Conservation (phyloP, 2,329 filamentous ascomycete species). For the Aureobasidium sp. region DNA sequence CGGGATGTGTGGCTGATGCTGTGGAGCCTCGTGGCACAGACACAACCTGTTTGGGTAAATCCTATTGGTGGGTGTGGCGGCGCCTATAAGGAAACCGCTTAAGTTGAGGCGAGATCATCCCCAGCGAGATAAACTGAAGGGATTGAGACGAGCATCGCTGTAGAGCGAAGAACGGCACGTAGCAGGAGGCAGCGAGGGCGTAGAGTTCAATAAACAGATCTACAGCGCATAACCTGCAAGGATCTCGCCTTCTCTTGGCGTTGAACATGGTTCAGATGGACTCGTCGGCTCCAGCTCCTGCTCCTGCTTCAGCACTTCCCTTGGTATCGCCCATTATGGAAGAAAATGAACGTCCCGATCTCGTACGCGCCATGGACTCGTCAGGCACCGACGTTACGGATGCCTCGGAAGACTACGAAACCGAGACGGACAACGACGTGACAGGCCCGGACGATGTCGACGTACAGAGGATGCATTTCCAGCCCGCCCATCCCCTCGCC, state of each 20-base stretch:
- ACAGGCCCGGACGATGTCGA: constrained; percentile 7
- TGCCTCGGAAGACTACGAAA: constrained; percentile 17
- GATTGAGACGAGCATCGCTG: neutral
- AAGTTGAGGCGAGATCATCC: neutral
- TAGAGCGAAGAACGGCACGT: neutral
- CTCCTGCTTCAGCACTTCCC: neutral
- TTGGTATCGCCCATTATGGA: constrained; percentile 27
- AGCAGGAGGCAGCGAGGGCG: neutral
- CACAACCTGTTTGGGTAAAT: neutral
- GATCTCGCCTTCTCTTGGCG: constrained; percentile 2
- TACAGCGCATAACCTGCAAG: neutral
- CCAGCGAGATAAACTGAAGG: neutral
- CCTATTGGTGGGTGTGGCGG: neutral
- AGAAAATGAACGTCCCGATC: constrained; percentile 26
- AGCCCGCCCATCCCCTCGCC: neutral
- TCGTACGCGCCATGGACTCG: constrained; percentile 27
- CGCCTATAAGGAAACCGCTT: constrained; percentile 3
- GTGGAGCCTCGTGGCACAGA: neutral
- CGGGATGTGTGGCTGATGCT: neutral
- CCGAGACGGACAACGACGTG: constrained; percentile 11
- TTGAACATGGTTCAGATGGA: neutral
- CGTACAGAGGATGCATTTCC: constrained; percentile 10
- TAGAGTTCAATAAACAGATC: neutral
- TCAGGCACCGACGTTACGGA: constrained; percentile 26
- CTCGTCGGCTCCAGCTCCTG: neutral